Conservation (phyloP, 441 rosid genomes). For the Bocquillonia castaneifolia region DNA sequence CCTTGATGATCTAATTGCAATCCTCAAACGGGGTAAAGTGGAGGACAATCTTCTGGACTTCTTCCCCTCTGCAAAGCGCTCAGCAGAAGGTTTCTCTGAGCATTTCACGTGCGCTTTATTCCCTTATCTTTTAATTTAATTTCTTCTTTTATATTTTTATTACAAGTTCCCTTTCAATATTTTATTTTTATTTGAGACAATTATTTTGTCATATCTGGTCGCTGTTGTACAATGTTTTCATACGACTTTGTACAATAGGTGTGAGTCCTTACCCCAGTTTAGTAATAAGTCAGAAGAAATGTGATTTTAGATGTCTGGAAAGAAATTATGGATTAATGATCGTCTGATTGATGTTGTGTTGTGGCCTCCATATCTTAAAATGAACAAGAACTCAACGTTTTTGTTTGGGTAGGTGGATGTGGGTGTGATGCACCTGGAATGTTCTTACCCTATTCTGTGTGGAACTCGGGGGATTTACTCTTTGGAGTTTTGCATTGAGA, state of each 20-base stretch:
- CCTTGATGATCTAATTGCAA: conserved; percentile 86
- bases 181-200: background rate
- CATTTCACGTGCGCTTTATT: conserved; percentile 77
- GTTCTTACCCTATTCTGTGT: background rate
- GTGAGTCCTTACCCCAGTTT: background rate
- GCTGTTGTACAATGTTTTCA: background rate
- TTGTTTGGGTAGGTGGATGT: background rate
- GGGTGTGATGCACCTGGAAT: background rate
- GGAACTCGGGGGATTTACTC: background rate
- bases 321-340: no score
- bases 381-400: no score
- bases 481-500: no score
- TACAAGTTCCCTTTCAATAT: background rate
- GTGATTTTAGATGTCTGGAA: no score
- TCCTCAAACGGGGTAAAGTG: conserved; percentile 90
- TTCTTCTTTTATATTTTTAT: background rate
- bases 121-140: background rate
- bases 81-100: conserved; percentile 86
- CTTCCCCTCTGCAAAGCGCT: conserved; percentile 77
- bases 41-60: conserved; percentile 85
- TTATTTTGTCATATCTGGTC: background rate
- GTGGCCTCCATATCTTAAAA: no score
- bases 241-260: background rate
- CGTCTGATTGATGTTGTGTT: no score
- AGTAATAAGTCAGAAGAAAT: no score